Percentiles rank a stretch among this genome's conserved stretches.
Conservation (phyloP, 352 stramenopile species). For the Halophytophthora batemanensis region DNA sequence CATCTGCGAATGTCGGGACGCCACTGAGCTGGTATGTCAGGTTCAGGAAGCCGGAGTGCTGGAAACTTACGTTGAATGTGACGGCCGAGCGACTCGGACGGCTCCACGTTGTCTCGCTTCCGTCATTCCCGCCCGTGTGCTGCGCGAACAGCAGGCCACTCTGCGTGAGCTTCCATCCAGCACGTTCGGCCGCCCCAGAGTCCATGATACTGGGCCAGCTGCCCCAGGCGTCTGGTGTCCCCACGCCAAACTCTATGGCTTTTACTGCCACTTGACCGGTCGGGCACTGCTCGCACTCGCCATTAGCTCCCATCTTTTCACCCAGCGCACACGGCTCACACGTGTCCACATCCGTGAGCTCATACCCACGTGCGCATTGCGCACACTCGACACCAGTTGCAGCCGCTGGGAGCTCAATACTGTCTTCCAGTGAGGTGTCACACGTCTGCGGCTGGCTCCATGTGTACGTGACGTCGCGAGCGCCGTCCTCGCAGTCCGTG, state of each 20-base stretch:
- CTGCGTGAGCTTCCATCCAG: conserved; percentile 68
- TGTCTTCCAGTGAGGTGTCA: conserved; percentile 35
- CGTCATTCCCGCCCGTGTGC: conserved; percentile 17
- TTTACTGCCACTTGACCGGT: conserved; percentile 54
- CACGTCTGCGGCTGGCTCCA: conserved; percentile 74
- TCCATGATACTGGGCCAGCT: conserved; percentile 62
- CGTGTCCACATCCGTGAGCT: conserved; percentile 31
- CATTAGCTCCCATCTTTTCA: conserved; percentile 23
- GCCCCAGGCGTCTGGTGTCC: conserved; percentile 54
- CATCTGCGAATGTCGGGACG: conserved; percentile 58
- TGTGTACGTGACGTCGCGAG: conserved; percentile 53
- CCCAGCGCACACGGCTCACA: conserved; percentile 45
- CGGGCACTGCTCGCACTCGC: conserved; percentile 40
- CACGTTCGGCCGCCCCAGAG: conserved; percentile 23
- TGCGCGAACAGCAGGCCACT: conserved; percentile 49
- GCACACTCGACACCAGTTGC: conserved; percentile 43
- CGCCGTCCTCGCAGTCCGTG: conserved; percentile 49
- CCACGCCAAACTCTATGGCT: conserved; percentile 42
- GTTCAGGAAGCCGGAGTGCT: conserved; percentile 52
- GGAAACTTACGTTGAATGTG: conserved; percentile 52
- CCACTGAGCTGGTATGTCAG: conserved; percentile 63
- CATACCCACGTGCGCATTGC: conserved; percentile 48
- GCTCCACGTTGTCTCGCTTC: conserved; percentile 20
- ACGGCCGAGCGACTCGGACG: conserved; percentile 39
- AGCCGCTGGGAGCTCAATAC: conserved; percentile 39